A percentile compares a stretch with the other conserved stretches of the same genome.
phyloP scores from a whole-genome alignment of 805 yeast genomes.

The Pichia eremophila region DNA sequence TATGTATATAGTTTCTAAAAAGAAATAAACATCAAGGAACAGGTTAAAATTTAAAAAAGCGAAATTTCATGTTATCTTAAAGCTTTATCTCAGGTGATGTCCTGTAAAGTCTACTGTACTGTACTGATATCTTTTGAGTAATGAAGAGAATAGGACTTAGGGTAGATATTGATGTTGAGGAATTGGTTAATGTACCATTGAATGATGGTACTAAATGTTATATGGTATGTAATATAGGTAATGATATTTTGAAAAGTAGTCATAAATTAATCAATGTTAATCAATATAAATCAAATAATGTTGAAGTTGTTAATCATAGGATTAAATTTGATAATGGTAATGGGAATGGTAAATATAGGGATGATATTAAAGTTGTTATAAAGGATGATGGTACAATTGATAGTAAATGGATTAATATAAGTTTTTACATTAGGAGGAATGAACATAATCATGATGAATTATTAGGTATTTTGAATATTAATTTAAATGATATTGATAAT shows the following conservation, averaged over 20 bases:
- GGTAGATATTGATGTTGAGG: constrained; percentile 49
- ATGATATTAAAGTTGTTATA: constrained; percentile 31
- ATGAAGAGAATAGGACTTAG: constrained; percentile 34
- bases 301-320: constrained; percentile 37
- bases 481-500: constrained; percentile 62
- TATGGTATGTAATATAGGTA: constrained; percentile 32
- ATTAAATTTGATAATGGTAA: constrained; percentile 33
- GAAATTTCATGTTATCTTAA: too few species aligned
- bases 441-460: constrained; percentile 29
- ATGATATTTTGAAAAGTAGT: constrained; percentile 9
- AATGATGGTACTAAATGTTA: constrained; percentile 52
- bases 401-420: constrained; percentile 31
- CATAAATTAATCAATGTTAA: constrained; percentile 12
- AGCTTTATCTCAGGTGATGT: too few species aligned
- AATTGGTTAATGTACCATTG: constrained; percentile 79
- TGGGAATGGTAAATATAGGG: constrained; percentile 13
- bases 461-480: constrained; percentile 60
- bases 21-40: too few species aligned
- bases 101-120: background rate
- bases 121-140: background rate
- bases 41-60: background rate
- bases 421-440: constrained; percentile 25
- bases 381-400: constrained; percentile 30
- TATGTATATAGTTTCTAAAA: too few species aligned
- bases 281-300: constrained; percentile 25